Percentiles rank a stretch among this genome's conserved stretches.
Conservation (phyloP, 805 yeast species). For the Wickerhamiella azymoides region DNA sequence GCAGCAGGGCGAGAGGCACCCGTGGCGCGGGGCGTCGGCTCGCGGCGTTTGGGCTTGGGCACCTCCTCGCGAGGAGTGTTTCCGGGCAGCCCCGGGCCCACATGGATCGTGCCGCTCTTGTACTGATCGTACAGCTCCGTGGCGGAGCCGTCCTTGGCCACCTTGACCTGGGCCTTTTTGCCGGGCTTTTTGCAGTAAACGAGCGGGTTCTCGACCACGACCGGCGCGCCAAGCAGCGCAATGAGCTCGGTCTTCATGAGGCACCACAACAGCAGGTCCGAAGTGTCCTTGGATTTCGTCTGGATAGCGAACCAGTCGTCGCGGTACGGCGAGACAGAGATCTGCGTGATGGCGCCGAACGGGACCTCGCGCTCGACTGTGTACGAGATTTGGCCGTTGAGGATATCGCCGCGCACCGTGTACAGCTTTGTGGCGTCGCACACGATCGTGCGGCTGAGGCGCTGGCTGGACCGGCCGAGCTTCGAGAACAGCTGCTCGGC, state of each 20-base stretch:
- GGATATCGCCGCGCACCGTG: constrained; percentile 58
- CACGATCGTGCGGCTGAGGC: constrained; percentile 59
- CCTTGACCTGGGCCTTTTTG: constrained; percentile 55
- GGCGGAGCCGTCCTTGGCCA: constrained; percentile 39
- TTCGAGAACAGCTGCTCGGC: constrained; percentile 76
- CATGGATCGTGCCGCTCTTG: constrained; percentile 79
- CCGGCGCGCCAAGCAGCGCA: constrained; percentile 30
- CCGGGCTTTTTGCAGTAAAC: constrained; percentile 88
- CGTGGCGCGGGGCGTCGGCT: constrained; percentile 11
- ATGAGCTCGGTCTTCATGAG: constrained; percentile 81
- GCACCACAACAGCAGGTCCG: constrained; percentile 71
- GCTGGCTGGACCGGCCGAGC: constrained; percentile 81
- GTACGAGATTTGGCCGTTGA: constrained; percentile 46
- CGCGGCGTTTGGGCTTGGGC: constrained; percentile 36
- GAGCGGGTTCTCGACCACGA: constrained; percentile 58
- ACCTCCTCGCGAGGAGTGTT: constrained; percentile 54
- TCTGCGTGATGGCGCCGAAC: constrained; percentile 41
- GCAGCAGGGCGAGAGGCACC: no score
- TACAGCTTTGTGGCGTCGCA: constrained; percentile 50
- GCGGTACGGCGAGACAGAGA: constrained; percentile 59
- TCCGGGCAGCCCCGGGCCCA: constrained; percentile 65
- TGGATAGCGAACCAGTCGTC: constrained; percentile 87
- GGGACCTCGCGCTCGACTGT: constrained; percentile 52
- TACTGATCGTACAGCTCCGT: constrained; percentile 67
- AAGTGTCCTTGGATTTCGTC: constrained; percentile 35